phyloP scores from a whole-genome alignment of 768 basidiomycete genomes.

The Galerina sulciceps region DNA sequence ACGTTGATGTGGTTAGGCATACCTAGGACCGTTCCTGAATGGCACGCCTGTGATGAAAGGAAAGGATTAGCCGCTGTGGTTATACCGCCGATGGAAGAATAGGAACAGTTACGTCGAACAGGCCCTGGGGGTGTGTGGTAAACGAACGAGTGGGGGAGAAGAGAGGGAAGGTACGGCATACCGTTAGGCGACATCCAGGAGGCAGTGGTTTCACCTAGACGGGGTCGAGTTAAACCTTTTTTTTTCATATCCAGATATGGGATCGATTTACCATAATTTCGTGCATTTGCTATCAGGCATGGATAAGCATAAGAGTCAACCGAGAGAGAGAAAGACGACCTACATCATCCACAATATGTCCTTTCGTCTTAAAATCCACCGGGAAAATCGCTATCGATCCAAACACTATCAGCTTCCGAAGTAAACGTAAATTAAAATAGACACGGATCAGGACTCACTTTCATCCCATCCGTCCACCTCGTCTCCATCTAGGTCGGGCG shows the following conservation, averaged over 20 bases:
- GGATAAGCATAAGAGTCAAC: neutral
- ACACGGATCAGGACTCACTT: conserved; percentile 41
- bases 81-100: neutral
- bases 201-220: conserved; percentile 50
- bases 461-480: conserved; percentile 84
- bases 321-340: conserved; percentile 15
- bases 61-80: neutral
- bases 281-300: conserved; percentile 44
- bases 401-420: neutral
- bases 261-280: conserved; percentile 43
- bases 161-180: conserved; percentile 22
- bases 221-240: neutral
- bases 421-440: neutral
- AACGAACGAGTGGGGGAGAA: neutral
- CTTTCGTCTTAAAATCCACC: conserved; percentile 75
- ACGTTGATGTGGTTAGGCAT: conserved; percentile 12
- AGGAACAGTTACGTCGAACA: conserved; percentile 51
- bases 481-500: conserved; percentile 75
- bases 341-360: conserved; percentile 78
- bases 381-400: conserved; percentile 76
- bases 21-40: conserved; percentile 59
- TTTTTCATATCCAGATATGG: neutral
- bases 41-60: conserved; percentile 52
- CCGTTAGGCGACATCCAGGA: conserved; percentile 54
- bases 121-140: conserved; percentile 33